phyloP scores from a whole-genome alignment of 805 yeast genomes.

The Lipomyces mesembrius region DNA sequence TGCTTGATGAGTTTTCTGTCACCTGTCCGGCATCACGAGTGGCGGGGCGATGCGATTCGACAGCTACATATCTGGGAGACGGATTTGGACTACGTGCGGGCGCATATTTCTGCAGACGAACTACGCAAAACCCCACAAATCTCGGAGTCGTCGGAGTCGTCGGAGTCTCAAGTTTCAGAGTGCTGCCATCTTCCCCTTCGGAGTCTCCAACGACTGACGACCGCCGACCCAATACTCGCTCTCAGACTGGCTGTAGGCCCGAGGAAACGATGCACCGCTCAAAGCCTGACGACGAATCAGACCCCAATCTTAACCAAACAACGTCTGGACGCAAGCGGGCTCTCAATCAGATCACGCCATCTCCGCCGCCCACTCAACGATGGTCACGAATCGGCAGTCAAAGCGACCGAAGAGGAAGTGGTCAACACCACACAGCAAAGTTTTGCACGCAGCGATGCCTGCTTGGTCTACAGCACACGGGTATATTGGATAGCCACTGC shows the following conservation, averaged over 20 bases:
- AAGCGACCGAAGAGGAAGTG: not conserved
- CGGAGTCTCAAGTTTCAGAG: conserved; percentile 1
- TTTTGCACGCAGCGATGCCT: conserved; percentile 11
- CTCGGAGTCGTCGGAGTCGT: no score
- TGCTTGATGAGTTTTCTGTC: conserved; percentile 3
- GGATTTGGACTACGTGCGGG: not conserved
- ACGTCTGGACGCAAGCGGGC: not conserved
- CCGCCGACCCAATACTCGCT: not conserved
- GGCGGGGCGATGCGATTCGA: not conserved
- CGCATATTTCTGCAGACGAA: not conserved
- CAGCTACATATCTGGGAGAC: not conserved
- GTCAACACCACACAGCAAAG: not conserved
- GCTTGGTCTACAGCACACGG: conserved; percentile 1
- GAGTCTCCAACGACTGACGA: not conserved
- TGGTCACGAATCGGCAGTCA: not conserved
- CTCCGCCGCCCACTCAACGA: not conserved
- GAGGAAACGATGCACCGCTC: not conserved
- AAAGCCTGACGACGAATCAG: not conserved
- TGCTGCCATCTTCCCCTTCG: not conserved
- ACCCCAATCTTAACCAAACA: not conserved
- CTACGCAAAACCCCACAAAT: not conserved
- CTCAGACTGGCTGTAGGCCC: not conserved
- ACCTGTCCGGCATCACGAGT: not conserved
- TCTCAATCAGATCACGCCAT: not conserved
- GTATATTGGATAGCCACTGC: not conserved